These are phyloP conservation scores for Avena sativa DNA, from an alignment of 176 grass and related monocot species.

Conservation along the genomic window DNA sequence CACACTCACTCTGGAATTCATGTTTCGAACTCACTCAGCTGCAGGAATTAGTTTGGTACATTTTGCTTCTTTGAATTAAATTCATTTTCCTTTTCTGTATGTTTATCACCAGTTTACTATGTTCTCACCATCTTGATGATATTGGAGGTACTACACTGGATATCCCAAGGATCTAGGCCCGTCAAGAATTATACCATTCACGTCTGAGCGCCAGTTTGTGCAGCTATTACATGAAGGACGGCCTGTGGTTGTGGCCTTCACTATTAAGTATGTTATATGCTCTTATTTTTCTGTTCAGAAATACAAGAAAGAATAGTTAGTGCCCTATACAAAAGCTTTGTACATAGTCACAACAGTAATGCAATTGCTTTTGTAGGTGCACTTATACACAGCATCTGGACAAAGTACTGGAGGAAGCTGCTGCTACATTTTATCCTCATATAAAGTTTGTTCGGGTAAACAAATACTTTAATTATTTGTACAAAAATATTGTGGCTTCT, in stretches of 20 bases:
- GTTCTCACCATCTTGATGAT: slow-evolving; percentile 31
- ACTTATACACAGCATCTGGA: slow-evolving; percentile 87
- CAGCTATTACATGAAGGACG: slow-evolving; percentile 80
- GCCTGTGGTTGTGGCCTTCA: slow-evolving; percentile 93
- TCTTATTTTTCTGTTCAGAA: slow-evolving; percentile 19
- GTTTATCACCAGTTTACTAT: not conserved
- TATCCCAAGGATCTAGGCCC: slow-evolving; percentile 89
- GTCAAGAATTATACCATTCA: slow-evolving; percentile 84
- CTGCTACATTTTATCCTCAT: slow-evolving; percentile 74
- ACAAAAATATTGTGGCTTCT: not conserved
- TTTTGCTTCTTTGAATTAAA: slow-evolving; percentile 3
- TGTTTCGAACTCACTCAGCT: not conserved
- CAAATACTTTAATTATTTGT: not conserved
- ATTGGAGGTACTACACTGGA: slow-evolving; percentile 88
- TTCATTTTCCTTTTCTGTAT: not conserved
- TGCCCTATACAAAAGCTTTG: not conserved
- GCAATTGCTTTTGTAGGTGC: slow-evolving; percentile 63
- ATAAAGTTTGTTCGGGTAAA: slow-evolving; percentile 89
- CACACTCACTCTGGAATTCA: no score
- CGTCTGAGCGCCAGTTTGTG: slow-evolving; percentile 85
- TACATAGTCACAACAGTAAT: not conserved
- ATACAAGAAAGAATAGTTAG: slow-evolving; percentile 26
- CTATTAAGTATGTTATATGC: slow-evolving; percentile 70
- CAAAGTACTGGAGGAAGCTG: slow-evolving; percentile 83
- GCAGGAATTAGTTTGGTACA: not conserved